Evolutionary conservation across 352 stramenopile genomes (phyloP).

Genomic region (Sclerospora graminicola): DNA sequence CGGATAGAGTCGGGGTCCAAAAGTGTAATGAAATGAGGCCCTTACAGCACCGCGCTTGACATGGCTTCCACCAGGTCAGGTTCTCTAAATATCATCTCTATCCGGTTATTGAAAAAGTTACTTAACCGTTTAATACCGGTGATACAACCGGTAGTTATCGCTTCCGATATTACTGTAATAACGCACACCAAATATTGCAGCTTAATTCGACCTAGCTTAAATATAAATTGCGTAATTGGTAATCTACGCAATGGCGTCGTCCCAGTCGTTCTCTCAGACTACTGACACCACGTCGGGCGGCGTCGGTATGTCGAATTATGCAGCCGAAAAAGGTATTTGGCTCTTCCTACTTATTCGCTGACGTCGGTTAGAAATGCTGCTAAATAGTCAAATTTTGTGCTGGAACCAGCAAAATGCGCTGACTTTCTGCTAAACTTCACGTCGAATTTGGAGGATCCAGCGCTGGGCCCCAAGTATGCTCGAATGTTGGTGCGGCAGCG

Average conservation of each 20-base stretch:
- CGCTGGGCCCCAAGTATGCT: constrained; percentile 58
- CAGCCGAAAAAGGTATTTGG: constrained; percentile 23
- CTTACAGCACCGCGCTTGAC: no score
- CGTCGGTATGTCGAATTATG: constrained; percentile 27
- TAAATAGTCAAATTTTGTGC: not conserved
- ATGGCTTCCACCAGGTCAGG: no score
- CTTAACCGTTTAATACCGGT: no score
- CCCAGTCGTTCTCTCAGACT: constrained; percentile 10
- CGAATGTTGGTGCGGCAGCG: constrained; percentile 53
- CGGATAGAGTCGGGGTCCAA: no score
- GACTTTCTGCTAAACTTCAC: constrained; percentile 62
- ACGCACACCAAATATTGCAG: no score
- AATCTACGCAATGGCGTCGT: constrained; percentile 10
- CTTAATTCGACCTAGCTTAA: no score
- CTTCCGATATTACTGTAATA: no score
- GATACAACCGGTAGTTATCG: no score
- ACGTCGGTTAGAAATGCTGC: not conserved
- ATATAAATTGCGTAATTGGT: no score
- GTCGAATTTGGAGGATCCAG: constrained; percentile 62
- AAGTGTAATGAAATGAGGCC: no score
- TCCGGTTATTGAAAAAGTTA: no score
- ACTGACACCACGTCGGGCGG: constrained; percentile 4
- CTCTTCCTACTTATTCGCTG: not conserved
- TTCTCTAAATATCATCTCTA: no score
- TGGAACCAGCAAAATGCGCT: constrained; percentile 54